phyloP scores from a whole-genome alignment of 2,329 filamentous ascomycete genomes.

The Aspergillus sp. region DNA sequence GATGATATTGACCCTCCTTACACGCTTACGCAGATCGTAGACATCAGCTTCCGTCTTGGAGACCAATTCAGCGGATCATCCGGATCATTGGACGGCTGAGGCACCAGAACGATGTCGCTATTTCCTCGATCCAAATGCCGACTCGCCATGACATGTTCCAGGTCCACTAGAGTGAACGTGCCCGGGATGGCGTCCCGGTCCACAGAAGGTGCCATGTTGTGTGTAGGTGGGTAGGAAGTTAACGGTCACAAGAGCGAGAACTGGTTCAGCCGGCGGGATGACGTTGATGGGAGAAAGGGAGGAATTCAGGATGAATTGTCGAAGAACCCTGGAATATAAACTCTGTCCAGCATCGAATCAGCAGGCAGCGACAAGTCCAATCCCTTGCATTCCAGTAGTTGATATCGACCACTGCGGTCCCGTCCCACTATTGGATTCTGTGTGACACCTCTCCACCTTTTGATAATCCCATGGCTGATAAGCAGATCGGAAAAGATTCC shows the following conservation, averaged over 20 bases:
- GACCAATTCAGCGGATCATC: constrained; percentile 51
- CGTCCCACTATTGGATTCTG: neutral
- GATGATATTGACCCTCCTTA: no score
- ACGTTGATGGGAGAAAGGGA: neutral
- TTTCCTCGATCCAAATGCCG: constrained; percentile 30
- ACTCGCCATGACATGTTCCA: constrained; percentile 33
- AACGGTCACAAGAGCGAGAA: neutral
- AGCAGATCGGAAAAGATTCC: neutral
- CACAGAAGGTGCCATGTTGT: constrained; percentile 25
- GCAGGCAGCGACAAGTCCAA: neutral
- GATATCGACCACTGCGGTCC: neutral
- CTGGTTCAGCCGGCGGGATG: neutral
- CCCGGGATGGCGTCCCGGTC: constrained; percentile 39
- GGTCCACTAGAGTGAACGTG: constrained; percentile 46
- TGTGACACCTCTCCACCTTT: no score
- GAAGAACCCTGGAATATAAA: neutral
- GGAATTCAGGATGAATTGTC: neutral
- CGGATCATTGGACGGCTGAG: constrained; percentile 45
- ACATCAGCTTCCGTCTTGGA: constrained; percentile 42
- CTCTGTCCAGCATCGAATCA: neutral
- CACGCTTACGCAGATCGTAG: constrained; percentile 44
- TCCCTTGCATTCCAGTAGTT: neutral
- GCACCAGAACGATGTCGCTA: constrained; percentile 43
- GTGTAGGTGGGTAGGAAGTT: neutral
- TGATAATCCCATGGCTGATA: neutral